A percentile compares a stretch with the other conserved stretches of the same genome.
phyloP scores from a whole-genome alignment of 2,329 filamentous ascomycete species.

The Juglanconis oblonga region DNA sequence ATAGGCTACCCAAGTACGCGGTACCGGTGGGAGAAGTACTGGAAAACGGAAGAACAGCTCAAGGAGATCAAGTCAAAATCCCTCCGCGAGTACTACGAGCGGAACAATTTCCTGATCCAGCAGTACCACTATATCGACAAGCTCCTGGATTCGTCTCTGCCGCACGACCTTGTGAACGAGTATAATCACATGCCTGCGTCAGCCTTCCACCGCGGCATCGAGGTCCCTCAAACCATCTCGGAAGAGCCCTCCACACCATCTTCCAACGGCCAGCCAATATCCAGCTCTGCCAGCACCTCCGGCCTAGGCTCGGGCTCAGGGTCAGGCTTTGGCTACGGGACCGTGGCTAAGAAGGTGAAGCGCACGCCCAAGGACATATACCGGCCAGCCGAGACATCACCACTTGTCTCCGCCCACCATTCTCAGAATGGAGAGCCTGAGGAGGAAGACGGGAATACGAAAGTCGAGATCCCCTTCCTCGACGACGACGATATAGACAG shows the following conservation, averaged over 20 bases:
- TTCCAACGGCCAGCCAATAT: conserved; percentile 26
- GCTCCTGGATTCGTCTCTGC: conserved; percentile 86
- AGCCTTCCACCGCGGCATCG: conserved; percentile 50
- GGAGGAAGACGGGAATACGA: conserved; percentile 42
- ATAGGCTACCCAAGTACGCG: conserved; percentile 86
- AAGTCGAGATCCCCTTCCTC: conserved; percentile 64
- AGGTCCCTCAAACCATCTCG: conserved; percentile 71
- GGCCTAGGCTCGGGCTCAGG: conserved; percentile 6
- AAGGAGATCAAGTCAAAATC: conserved; percentile 64
- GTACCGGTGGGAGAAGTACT: conserved; percentile 85
- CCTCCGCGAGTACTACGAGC: conserved; percentile 80
- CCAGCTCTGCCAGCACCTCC: conserved; percentile 20
- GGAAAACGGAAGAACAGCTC: conserved; percentile 75
- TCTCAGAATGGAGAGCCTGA: conserved; percentile 43
- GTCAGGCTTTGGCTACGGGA: conserved; percentile 11
- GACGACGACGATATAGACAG: conserved; percentile 72
- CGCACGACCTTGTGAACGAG: conserved; percentile 86
- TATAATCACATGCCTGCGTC: conserved; percentile 66
- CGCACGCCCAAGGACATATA: conserved; percentile 86
- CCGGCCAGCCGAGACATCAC: conserved; percentile 66
- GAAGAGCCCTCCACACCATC: conserved; percentile 54
- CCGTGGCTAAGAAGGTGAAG: conserved; percentile 55
- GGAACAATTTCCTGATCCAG: conserved; percentile 83
- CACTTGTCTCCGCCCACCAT: conserved; percentile 51
- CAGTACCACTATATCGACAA: conserved; percentile 93